Conservation (phyloP, 129 eudicot genomes). For the Kitagawia praeruptora region DNA sequence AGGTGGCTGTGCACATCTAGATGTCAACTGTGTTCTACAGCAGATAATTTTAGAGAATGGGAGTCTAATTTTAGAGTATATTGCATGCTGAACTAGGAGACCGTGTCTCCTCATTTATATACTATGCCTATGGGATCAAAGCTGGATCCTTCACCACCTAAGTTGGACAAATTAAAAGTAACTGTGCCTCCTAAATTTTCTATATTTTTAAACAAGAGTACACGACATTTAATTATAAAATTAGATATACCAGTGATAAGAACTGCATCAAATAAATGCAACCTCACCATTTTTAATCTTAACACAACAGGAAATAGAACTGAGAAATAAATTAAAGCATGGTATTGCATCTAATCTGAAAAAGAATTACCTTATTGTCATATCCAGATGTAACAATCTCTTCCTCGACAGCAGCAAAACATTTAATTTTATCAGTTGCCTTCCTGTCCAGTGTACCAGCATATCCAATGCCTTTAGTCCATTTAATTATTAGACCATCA, state of each 20-base stretch:
- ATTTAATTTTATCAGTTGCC: constrained; percentile 64
- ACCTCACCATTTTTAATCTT: neutral
- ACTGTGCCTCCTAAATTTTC: no score
- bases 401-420: constrained; percentile 67
- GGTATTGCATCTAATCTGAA: neutral
- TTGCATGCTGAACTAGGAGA: no score
- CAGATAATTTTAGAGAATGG: neutral
- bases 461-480: constrained; percentile 72
- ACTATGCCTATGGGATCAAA: no score
- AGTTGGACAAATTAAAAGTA: no score
- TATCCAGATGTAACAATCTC: constrained; percentile 74
- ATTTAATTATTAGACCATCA: constrained; percentile 75
- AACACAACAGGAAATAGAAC: neutral
- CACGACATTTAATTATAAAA: no score
- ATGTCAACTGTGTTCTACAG: neutral
- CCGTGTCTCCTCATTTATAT: no score
- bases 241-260: neutral
- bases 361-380: constrained; percentile 65
- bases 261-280: neutral
- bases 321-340: neutral
- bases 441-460: constrained; percentile 67
- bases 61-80: neutral
- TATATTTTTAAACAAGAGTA: neutral
- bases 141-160: no score
- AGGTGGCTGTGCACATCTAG: neutral